Evolutionary conservation across 345 rosid species (phyloP).

Genomic region (Gossypium mustelinum): DNA sequence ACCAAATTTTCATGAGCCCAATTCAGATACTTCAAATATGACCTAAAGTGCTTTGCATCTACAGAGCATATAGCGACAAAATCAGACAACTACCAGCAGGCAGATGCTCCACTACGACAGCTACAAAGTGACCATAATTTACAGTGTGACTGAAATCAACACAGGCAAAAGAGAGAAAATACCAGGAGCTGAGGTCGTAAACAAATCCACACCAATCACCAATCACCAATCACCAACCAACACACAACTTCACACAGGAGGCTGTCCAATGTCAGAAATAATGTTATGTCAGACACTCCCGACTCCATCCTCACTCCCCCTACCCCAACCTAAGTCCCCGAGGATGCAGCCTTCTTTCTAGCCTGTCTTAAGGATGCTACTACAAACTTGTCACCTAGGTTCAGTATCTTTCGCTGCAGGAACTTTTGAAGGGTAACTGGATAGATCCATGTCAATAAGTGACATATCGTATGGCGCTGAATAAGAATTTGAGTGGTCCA

Average conservation of each 20-base stretch:
- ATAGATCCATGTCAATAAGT: slow-evolving; percentile 82
- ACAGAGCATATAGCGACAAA: neutral
- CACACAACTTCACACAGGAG: slow-evolving; percentile 2
- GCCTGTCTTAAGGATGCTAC: slow-evolving; percentile 18
- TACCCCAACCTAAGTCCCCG: neutral
- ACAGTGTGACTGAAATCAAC: neutral
- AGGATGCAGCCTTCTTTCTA: slow-evolving; percentile 13
- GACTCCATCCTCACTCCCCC: neutral
- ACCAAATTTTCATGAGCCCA: neutral
- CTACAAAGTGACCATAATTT: neutral
- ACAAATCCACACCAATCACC: neutral
- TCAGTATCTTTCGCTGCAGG: slow-evolving; percentile 60
- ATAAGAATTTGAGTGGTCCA: slow-evolving; percentile 51
- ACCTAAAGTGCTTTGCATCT: neutral
- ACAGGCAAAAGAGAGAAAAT: neutral
- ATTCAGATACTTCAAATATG: neutral
- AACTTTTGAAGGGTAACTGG: slow-evolving; percentile 68
- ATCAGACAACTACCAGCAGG: neutral
- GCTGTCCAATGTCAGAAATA: slow-evolving; percentile 14
- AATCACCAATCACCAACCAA: neutral
- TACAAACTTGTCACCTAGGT: slow-evolving; percentile 39
- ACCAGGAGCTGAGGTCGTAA: neutral
- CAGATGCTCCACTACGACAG: neutral
- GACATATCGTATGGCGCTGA: slow-evolving; percentile 72
- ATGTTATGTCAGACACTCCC: neutral